phyloP scores from a whole-genome alignment of 2,329 filamentous ascomycete species.

The Talaromyces funiculosus region DNA sequence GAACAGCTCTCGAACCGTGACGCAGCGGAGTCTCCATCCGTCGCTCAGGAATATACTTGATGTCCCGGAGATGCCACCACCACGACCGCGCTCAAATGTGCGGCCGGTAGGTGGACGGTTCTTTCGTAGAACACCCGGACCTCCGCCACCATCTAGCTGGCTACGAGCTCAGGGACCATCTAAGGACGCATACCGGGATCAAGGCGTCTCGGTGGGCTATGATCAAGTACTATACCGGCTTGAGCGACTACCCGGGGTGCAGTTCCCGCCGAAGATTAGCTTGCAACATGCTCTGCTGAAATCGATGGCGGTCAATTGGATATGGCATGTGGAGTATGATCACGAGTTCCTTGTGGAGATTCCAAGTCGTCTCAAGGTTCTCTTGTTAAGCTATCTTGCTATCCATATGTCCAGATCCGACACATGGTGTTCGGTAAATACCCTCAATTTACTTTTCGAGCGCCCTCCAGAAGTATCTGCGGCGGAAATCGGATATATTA shows the following conservation, averaged over 20 bases:
- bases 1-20: conserved; percentile 18
- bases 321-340: conserved; percentile 53
- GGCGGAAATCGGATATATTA: conserved; percentile 38
- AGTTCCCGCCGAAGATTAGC: conserved; percentile 35
- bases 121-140: conserved; percentile 38
- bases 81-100: conserved; percentile 35
- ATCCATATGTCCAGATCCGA: conserved; percentile 42
- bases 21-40: conserved; percentile 39
- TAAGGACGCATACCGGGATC: conserved; percentile 11
- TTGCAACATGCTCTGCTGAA: conserved; percentile 50
- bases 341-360: conserved; percentile 49
- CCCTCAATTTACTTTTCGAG: conserved; percentile 49
- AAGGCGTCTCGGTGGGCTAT: conserved; percentile 17
- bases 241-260: conserved; percentile 36
- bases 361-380: conserved; percentile 47
- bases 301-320: conserved; percentile 52
- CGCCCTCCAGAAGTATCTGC: conserved; percentile 20
- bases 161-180: conserved; percentile 23
- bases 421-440: conserved; percentile 35
- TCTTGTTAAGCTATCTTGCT: conserved; percentile 53
- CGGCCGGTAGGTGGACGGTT: conserved; percentile 26
- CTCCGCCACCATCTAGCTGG: conserved; percentile 45
- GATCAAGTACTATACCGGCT: conserved; percentile 26
- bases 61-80: conserved; percentile 39
- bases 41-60: conserved; percentile 41